Base-by-base conservation (phyloP, 75 land plant genomes). In the Larix kaempferi region DNA sequence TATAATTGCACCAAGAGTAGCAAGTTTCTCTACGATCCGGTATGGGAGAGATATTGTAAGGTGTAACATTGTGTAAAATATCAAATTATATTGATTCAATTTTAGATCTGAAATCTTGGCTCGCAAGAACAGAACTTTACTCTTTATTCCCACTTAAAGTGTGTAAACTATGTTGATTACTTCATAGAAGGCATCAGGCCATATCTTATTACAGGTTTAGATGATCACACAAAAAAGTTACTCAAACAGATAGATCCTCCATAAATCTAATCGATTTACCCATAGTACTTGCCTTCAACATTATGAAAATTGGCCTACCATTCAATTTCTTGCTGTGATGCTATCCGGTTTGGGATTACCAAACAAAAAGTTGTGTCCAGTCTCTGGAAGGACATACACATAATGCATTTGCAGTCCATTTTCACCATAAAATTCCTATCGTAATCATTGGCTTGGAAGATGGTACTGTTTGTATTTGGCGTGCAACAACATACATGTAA, bases 391-490 rank as follows among this genome's bases (percentile, higher is more conserved):
- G 95, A 12, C 98, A 94, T 56, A 87, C 89, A 58, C 87, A 94
- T 81, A 94, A 94, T 89, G 95, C 92, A 39, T 85, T 93, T 59
- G 91, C 95, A 54, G 93, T 90, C 1, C 90, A 87, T 71, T 86
- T 92, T 67, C 98, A 94, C 78, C 95, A 93, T 25, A 95, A 94
- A 71, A 88, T 94, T 67, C 93, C 95, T 23, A 90, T 92, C 57
- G 86, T 92, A 71, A 81, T 94, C 2, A 92, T 95, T 3, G 89
- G 92, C 56, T 95, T 95, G 44, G 98, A 95, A 81, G 95, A 95
- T 86, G 98, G 93, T 27, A n/a, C n/a, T n/a, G n/a, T n/a, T n/a
- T n/a, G n/a, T n/a, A 93, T 93, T 67, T 95, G 95, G 98, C 88
- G 92, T 85, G 74, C 90, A 59, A 91, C 95, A 6, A 92, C 92